A percentile compares a stretch with the other conserved stretches of the same genome.
Evolutionary conservation across 2,329 filamentous ascomycete genomes (phyloP).

Genomic region (Dothiorella sarmentorum): DNA sequence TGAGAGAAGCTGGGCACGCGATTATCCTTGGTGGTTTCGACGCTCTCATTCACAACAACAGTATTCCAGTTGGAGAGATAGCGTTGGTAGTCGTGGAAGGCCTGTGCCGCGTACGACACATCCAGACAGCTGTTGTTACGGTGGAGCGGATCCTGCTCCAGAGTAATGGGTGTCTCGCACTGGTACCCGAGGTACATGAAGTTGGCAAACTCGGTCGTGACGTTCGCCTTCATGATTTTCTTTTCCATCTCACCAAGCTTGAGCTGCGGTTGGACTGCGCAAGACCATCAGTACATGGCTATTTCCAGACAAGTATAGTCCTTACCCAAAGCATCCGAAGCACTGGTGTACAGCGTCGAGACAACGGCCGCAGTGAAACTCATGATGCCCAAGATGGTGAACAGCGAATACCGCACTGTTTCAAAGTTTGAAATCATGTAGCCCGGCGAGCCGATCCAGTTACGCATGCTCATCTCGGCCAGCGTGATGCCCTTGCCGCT

Average conservation of each 20-base stretch:
- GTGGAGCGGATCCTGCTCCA: slow-evolving; percentile 37
- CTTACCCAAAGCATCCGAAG: slow-evolving; percentile 63
- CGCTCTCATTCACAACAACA: slow-evolving; percentile 45
- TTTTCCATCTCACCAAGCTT: slow-evolving; percentile 54
- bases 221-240: slow-evolving; percentile 52
- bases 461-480: slow-evolving; percentile 73
- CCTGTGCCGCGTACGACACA: slow-evolving; percentile 65
- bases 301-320: neutral
- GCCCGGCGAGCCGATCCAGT: slow-evolving; percentile 64
- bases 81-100: slow-evolving; percentile 65
- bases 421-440: slow-evolving; percentile 68
- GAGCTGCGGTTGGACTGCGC: slow-evolving; percentile 64
- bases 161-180: slow-evolving; percentile 61
- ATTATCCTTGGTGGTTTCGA: slow-evolving; percentile 39
- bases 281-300: neutral
- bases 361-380: slow-evolving; percentile 63
- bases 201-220: slow-evolving; percentile 64
- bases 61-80: slow-evolving; percentile 58
- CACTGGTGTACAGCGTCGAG: slow-evolving; percentile 72
- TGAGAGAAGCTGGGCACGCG: slow-evolving; percentile 62
- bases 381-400: slow-evolving; percentile 62
- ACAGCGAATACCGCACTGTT: slow-evolving; percentile 60
- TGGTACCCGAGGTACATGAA: slow-evolving; percentile 50
- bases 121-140: slow-evolving; percentile 60
- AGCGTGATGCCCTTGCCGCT: slow-evolving; percentile 63